A percentile compares a stretch with the other conserved stretches of the same genome.
Evolutionary conservation across 208 protist genomes (phyloP).

Genomic region (Porcisia deanei): DNA sequence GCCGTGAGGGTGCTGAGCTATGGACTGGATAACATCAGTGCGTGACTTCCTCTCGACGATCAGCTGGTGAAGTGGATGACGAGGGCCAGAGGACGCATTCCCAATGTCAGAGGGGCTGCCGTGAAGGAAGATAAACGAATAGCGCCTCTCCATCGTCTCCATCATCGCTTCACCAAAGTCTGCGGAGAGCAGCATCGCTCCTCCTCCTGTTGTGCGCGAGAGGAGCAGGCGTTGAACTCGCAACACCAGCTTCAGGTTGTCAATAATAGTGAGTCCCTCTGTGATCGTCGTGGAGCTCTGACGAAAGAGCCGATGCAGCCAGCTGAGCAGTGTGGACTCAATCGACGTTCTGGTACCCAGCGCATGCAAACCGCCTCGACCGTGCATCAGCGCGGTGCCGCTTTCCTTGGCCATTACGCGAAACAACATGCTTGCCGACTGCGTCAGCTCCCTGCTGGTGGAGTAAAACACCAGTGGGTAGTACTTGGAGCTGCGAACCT

Average conservation of each 20-base stretch:
- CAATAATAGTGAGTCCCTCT: constrained; percentile 54
- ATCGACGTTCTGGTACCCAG: constrained; percentile 3
- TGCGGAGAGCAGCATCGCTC: constrained; percentile 40
- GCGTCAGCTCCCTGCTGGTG: constrained; percentile 18
- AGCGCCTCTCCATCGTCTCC: constrained; percentile 49
- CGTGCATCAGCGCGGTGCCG: not conserved
- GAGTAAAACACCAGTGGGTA: constrained; percentile 47
- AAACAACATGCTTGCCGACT: constrained; percentile 22
- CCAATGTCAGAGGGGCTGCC: not conserved
- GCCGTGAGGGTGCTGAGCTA: constrained; percentile 30
- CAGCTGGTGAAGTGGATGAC: constrained; percentile 43
- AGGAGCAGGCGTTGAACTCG: constrained; percentile 8
- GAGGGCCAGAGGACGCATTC: not conserved
- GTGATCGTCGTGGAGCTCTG: constrained; percentile 25
- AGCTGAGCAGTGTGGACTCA: constrained; percentile 57
- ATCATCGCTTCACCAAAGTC: constrained; percentile 56
- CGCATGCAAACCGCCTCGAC: not conserved
- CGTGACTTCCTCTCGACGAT: constrained; percentile 22
- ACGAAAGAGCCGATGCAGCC: constrained; percentile 63
- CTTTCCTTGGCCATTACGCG: constrained; percentile 26
- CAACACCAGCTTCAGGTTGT: constrained; percentile 58
- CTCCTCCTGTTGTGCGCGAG: constrained; percentile 4
- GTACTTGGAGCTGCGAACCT: constrained; percentile 63
- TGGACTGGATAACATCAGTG: constrained; percentile 13
- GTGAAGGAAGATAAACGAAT: constrained; percentile 48